Percentiles rank a stretch among this genome's conserved stretches.
Evolutionary conservation across 1,284 basidiomycete species (phyloP).

Genomic region (Cryptococcus wingfieldii): DNA sequence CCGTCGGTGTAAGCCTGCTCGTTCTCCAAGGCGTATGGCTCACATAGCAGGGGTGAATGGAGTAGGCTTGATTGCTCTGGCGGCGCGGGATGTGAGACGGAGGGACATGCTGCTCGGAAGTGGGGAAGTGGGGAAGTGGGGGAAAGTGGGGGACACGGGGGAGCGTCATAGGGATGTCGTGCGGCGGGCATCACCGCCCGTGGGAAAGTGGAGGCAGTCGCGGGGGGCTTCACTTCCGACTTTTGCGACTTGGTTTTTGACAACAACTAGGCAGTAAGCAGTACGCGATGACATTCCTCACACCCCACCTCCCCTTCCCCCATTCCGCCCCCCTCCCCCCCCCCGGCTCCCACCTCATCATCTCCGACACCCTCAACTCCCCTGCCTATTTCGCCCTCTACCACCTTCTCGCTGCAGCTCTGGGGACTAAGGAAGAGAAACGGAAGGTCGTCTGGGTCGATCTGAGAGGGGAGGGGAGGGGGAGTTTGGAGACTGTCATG

Average conservation of each 20-base stretch:
- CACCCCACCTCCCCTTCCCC: conserved; percentile 32
- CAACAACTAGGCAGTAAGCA: background rate
- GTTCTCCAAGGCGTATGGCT: background rate
- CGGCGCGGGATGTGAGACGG: background rate
- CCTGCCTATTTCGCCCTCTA: conserved; percentile 39
- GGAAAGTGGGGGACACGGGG: no score
- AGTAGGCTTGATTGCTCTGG: background rate
- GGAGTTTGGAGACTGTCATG: conserved; percentile 31
- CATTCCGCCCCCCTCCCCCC: conserved; percentile 28
- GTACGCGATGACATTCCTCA: conserved; percentile 30
- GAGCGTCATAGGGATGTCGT: no score
- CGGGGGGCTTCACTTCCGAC: background rate
- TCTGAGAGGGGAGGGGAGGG: conserved; percentile 31
- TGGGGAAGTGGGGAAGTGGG: no score
- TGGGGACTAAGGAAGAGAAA: conserved; percentile 12
- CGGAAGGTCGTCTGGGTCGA: conserved; percentile 39
- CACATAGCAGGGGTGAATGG: background rate
- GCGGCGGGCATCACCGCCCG: no score
- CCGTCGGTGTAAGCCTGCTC: no score
- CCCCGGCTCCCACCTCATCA: conserved; percentile 31
- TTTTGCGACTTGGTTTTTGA: background rate
- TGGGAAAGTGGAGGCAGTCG: background rate
- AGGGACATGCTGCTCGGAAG: background rate
- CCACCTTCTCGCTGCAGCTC: conserved; percentile 35
- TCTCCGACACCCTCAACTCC: conserved; percentile 43